Conservation (phyloP, 169 alveolate species). For the Babesia bigemina region DNA sequence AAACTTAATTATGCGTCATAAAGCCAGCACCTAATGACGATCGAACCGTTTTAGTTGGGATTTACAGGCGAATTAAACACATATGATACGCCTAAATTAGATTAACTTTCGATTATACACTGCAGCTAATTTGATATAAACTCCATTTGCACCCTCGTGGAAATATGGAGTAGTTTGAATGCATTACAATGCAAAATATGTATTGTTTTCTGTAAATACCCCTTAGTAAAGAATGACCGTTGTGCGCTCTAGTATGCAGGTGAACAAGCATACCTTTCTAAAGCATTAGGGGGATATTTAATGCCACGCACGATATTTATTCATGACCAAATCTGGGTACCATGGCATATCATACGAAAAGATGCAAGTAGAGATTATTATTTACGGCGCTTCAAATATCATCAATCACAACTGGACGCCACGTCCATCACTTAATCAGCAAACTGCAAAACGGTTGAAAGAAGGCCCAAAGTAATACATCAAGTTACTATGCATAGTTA, state of each 20-base stretch:
- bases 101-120: neutral
- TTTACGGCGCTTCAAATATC: neutral
- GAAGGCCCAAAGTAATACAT: neutral
- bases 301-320: too few relatives aligned
- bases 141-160: neutral
- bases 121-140: neutral
- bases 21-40: conserved; percentile 29
- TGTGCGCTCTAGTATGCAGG: neutral
- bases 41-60: conserved; percentile 5
- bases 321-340: too few relatives aligned
- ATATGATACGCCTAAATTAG: neutral
- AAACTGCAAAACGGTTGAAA: neutral
- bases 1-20: conserved; percentile 13
- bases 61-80: conserved; percentile 7
- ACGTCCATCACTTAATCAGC: neutral
- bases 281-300: neutral
- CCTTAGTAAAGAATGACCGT: neutral
- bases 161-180: conserved; percentile 4
- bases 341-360: too few relatives aligned
- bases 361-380: neutral
- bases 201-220: conserved; percentile 4
- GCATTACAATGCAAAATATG: conserved; percentile 1
- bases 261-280: neutral
- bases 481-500: neutral
- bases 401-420: neutral